Evolutionary conservation across 371 early-diverging fungal species (phyloP), one percentile per base, ranked within the genome.

Genomic region (Entomophthora muscae): DNA sequence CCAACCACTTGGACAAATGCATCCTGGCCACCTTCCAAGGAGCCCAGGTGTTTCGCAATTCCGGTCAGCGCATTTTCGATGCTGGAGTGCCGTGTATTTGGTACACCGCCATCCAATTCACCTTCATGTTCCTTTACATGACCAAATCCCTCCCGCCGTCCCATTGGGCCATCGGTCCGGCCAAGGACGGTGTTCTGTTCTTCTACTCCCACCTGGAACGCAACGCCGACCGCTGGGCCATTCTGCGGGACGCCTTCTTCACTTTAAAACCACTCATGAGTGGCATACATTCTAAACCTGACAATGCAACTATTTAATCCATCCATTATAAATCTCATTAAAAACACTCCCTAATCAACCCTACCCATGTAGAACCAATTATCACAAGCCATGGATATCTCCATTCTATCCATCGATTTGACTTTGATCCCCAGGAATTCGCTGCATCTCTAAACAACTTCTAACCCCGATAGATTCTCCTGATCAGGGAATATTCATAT

Each of bases 151-250:
- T 57, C 10, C 28, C 24, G 5, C 10, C 12, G 10, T 29, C 27
- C 10, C 57, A 57, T 57, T 57, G 57, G 57, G 12, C 57, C 10
- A 29, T 5, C 17, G 57, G 57, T 3, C 57, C 57, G n/a, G n/a
- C n/a, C n/a, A n/a, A n/a, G n/a, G 10, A 31, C 3, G 31, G 31
- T 31, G 57, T 21, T 57, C 22, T 28, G 7, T 57, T 28, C 31
- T 26, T 57, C 3, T 57, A 13, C 22, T 17, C 12, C 10, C 22
- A 57, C 13, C 13, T 57, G 3, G 57, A 57, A 57, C 3, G 10
- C 22, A 23, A 57, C 22, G 24, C 57, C 22, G 57, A 57, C 31
- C 3, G 29, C 12, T 57, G 57, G 57, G 57, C 29, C 29, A 29
- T 57, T 27, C 27, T 57, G 21, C 12, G 57, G 57, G 57, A 57